phyloP scores from a whole-genome alignment of 805 yeast genomes.

The Ogataea angusta region DNA sequence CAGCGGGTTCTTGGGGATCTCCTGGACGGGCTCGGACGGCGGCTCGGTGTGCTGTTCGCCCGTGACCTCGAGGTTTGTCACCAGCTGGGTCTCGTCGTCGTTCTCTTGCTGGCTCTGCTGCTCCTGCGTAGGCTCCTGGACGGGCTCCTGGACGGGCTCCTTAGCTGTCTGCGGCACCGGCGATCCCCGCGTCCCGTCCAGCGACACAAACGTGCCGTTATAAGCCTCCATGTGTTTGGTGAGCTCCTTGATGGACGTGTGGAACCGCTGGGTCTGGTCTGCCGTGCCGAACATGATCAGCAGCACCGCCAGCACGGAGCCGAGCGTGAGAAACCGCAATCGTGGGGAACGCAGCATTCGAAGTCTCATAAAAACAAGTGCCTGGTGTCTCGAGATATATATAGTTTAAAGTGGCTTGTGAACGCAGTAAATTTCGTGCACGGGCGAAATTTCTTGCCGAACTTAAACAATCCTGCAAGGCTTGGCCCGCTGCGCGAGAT shows the following conservation, averaged over 20 bases:
- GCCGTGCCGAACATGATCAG: conserved; percentile 5
- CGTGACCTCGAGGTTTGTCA: neutral
- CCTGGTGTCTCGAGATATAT: neutral
- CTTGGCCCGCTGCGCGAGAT: neutral
- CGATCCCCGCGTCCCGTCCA: too few species aligned
- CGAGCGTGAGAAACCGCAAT: conserved; percentile 2
- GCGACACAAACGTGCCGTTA: conserved; percentile 1
- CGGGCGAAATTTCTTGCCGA: conserved; percentile 1
- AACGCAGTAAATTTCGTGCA: conserved; percentile 5
- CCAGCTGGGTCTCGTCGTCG: neutral
- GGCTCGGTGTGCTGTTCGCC: neutral
- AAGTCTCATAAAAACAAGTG: conserved; percentile 5
- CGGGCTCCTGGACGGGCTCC: neutral
- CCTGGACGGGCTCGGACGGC: neutral
- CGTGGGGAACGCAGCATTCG: conserved; percentile 10
- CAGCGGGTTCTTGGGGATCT: conserved; percentile 12
- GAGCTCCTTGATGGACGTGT: conserved; percentile 3
- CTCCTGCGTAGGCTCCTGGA: neutral
- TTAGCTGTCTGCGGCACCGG: neutral
- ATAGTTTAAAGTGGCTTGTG: conserved; percentile 2
- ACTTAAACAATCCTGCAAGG: neutral
- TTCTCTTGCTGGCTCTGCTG: neutral
- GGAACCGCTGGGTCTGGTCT: conserved; percentile 5
- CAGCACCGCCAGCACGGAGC: conserved; percentile 2
- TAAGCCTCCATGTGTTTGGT: conserved; percentile 7